Base-by-base conservation (phyloP, 2,329 filamentous ascomycete genomes). In the Metarhizium humberi region DNA sequence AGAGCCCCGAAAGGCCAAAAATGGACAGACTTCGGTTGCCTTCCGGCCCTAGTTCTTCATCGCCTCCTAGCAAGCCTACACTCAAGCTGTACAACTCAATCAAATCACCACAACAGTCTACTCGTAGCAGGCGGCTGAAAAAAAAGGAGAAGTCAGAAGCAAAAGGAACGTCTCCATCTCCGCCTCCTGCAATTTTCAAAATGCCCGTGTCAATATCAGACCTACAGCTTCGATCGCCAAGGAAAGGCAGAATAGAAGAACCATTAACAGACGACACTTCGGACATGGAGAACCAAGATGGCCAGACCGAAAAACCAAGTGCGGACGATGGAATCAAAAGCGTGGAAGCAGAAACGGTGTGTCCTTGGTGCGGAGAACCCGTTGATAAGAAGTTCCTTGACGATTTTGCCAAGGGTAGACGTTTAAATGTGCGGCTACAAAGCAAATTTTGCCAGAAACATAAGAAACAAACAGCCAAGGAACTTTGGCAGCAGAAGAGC, bases 351-450 rank as follows among this genome's bases (percentile, higher is more conserved):
- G 60, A 53, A 10, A 63, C 75, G 11, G 61, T 73, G 25, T 92
- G 88, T 64, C 85, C 87, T 1, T 80, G 89, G 72, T 92, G 88
- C 66, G 77, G 80, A 14, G 73, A 79, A 47, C 63, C 73, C 3
- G 82, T 92, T 6, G 77, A 84, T 53, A 69, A 72, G 10, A 70
- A 71, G 0, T 69, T 81, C 1, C 73, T 90, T n/a, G 69, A 77
- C 52, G 71, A 73, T 2, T 82, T 82, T 61, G 74, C 75, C 1
- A 70, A 73, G 14, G 70, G 72, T 16, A 69, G 68, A 48, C 70
- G 72, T 46, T 73, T 85, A 71, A 79, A 74, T 36, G 77, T 87
- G 40, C 74, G 75, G 36, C 74, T 79, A 62, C 84, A 89, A 66
- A 73, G 76, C 20, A 73, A 69, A 18, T 89, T 90, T 67, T 90